Conservation (phyloP, 306 rosid species). For the Fagus crenata region DNA sequence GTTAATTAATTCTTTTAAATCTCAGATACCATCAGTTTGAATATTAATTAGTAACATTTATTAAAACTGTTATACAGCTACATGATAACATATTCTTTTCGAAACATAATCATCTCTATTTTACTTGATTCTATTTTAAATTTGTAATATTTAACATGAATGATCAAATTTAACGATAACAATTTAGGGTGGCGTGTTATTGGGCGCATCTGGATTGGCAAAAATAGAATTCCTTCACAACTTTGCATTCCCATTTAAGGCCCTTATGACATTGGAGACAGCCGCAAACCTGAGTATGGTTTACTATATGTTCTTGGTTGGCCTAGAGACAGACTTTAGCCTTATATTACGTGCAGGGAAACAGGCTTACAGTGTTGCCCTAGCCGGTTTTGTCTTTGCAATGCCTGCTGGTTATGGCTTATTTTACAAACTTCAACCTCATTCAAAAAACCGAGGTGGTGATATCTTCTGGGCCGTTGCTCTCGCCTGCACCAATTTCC, state of each 20-base stretch:
- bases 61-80: no score
- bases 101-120: no score
- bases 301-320: slow-evolving; percentile 48
- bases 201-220: slow-evolving; percentile 34
- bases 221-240: neutral
- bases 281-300: slow-evolving; percentile 33
- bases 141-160: no score
- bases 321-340: slow-evolving; percentile 40
- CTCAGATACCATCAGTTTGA: neutral
- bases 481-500: slow-evolving; percentile 43
- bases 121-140: no score
- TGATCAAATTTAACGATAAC: no score
- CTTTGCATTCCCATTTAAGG: slow-evolving; percentile 13
- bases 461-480: slow-evolving; percentile 40
- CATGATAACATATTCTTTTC: no score
- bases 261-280: slow-evolving; percentile 26
- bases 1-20: no score
- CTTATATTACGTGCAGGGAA: slow-evolving; percentile 30
- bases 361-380: slow-evolving; percentile 37
- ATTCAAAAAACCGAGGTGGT: neutral
- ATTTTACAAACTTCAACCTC: neutral
- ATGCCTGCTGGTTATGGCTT: slow-evolving; percentile 28
- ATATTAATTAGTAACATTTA: neutral
- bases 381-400: slow-evolving; percentile 33
- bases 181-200: slow-evolving; percentile 36